Evolutionary conservation across 2,329 filamentous ascomycete species (phyloP).

Genomic region (Periconia macrospinosa): DNA sequence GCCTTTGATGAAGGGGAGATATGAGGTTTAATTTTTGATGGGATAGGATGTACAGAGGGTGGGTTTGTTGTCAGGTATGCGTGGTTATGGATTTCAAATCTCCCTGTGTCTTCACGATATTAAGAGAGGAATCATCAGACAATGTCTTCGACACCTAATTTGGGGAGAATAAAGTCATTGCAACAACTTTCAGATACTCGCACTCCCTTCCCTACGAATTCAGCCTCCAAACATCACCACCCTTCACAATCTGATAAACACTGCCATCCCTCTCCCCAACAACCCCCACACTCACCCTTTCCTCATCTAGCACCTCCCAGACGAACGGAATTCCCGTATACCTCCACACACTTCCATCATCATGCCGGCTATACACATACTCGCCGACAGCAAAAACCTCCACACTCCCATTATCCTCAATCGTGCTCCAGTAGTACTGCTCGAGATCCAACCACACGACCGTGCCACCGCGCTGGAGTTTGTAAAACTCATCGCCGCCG

Average conservation of each 20-base stretch:
- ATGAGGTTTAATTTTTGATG: neutral
- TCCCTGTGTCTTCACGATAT: no score
- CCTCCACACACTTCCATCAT: conserved; percentile 28
- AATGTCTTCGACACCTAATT: no score
- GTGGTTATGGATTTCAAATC: no score
- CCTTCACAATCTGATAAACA: conserved; percentile 24
- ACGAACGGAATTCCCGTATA: conserved; percentile 28
- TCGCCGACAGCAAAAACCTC: conserved; percentile 20
- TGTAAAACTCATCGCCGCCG: conserved; percentile 33
- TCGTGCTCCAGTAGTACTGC: conserved; percentile 22
- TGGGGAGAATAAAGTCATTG: no score
- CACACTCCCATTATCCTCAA: conserved; percentile 19
- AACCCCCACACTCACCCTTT: conserved; percentile 7
- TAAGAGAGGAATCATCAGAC: no score
- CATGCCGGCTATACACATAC: conserved; percentile 26
- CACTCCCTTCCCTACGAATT: conserved; percentile 14
- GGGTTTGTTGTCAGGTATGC: neutral
- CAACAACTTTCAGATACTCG: neutral
- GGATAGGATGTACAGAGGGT: neutral
- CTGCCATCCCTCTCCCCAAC: conserved; percentile 25
- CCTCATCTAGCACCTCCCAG: conserved; percentile 31
- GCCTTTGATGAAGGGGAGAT: neutral
- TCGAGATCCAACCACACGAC: conserved; percentile 30
- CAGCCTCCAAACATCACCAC: conserved; percentile 24
- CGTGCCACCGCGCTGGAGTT: conserved; percentile 23